Conservation (phyloP, 2,329 filamentous ascomycete species). For the Talaromyces sp. region DNA sequence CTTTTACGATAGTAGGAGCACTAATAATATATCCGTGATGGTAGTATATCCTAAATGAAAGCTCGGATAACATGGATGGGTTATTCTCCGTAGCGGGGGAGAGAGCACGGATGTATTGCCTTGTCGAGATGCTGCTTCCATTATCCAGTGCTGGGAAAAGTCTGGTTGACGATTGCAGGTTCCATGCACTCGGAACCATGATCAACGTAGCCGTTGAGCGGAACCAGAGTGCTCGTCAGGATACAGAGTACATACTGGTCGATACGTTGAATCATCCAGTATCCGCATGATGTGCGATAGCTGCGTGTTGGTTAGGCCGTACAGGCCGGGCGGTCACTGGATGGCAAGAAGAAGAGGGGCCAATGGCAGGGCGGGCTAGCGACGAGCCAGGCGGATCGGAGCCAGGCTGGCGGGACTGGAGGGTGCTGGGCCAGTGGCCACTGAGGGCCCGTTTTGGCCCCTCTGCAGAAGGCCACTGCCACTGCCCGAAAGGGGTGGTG, state of each 20-base stretch:
- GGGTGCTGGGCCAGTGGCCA: background rate
- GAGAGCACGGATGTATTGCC: background rate
- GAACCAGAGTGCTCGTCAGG: no score
- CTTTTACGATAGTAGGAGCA: no score
- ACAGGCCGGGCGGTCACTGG: no score
- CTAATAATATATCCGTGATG: no score
- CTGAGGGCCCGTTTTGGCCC: background rate
- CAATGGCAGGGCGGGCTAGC: background rate
- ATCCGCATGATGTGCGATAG: no score
- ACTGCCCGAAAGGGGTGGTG: no score
- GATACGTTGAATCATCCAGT: no score
- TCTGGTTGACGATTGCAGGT: background rate
- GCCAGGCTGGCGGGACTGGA: conserved; percentile 9
- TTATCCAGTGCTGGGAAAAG: no score
- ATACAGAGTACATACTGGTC: no score
- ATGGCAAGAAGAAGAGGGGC: no score
- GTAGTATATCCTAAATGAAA: no score
- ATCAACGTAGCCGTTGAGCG: background rate
- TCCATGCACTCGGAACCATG: background rate
- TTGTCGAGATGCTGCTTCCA: background rate
- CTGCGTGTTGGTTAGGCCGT: no score
- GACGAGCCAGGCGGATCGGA: background rate
- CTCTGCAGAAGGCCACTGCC: background rate
- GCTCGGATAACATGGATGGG: background rate
- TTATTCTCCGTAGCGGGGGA: background rate